Base-by-base conservation (phyloP, 164 flowering plant genomes). In the Chloranthus sessilifolius region DNA sequence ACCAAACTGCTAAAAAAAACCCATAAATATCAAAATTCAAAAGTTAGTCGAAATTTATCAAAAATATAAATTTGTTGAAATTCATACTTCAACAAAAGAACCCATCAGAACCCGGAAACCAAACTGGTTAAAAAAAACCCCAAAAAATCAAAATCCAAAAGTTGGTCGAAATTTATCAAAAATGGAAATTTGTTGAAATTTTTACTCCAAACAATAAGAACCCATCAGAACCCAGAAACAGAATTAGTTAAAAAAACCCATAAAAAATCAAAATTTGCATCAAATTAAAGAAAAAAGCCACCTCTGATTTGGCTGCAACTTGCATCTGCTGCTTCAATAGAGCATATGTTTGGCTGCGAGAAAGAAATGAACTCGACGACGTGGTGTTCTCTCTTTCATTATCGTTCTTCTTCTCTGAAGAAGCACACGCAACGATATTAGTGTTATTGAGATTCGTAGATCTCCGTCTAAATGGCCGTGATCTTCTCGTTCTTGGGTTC, bases 241-340 rank as follows among this genome's bases (percentile, higher is more conserved):
- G 26, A 5, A 5, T 28, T 12, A 19, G 5, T 16, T 3, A 40
- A 25, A 35, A 16, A 20, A 19, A 17, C 20, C 5, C 19, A 33
- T 9, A 26, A 12, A 52, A 27, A 11, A 25, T 12, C 22, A 33
- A 37, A 50, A 52, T 12, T 1, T 12, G 9, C 24, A 37, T 10
- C 17, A 53, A 30, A 6, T 4, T 33, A 6, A 42, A 43, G 16
- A 45, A 40, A 40, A 44, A 26, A 39, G 43, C n/a, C 35, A 87
- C 98, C 95, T 87, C 98, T 3, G 86, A 72, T 70, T 82, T 81
- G 0, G 95, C 89, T 10, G 96, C 98, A 17, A 85, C 81, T 63
- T 82, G 88, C 95, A 87, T 72, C 57, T 84, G 79, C 64, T 90
- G 95, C 69, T 85, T 90, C 74, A 85, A 44, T 48, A 83, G 49